These are phyloP conservation scores for Climacium dendroides DNA, from an alignment of 225 moss, liverwort and hornwort species.

Conservation along the genomic window DNA sequence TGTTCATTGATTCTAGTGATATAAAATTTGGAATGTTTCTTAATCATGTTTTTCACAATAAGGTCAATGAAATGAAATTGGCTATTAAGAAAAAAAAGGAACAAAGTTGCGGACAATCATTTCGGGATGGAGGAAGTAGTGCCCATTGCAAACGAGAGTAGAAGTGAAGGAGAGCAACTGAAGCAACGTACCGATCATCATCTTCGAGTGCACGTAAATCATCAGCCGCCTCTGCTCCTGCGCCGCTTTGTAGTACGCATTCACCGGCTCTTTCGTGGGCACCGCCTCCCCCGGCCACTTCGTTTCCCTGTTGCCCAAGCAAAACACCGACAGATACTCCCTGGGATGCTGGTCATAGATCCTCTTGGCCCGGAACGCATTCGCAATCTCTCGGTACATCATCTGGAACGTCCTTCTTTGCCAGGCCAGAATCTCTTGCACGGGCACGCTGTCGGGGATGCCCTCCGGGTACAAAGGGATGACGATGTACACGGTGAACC, in stretches of 20 bases:
- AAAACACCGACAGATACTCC: slow-evolving; percentile 72
- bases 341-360: slow-evolving; percentile 42
- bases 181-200: slow-evolving; percentile 73
- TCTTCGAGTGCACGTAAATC: slow-evolving; percentile 87
- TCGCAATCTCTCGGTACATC: slow-evolving; percentile 73
- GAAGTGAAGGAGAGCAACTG: not conserved
- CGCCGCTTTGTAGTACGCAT: slow-evolving; percentile 39
- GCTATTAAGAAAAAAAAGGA: no score
- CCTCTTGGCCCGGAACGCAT: slow-evolving; percentile 29
- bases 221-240: slow-evolving; percentile 64
- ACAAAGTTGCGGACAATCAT: no score
- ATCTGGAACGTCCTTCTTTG: slow-evolving; percentile 54
- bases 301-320: slow-evolving; percentile 69
- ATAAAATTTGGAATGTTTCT: no score
- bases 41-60: no score
- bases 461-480: slow-evolving; percentile 84
- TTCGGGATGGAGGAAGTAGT: no score
- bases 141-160: not conserved
- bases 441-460: slow-evolving; percentile 50
- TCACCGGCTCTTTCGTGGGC: slow-evolving; percentile 8
- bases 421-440: slow-evolving; percentile 79
- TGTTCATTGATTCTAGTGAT: no score
- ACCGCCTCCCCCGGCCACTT: slow-evolving; percentile 10
- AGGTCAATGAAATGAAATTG: no score
- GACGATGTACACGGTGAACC: slow-evolving; percentile 65